Conservation (phyloP, 2,329 filamentous ascomycete species). For the Epichloe amarillans region DNA sequence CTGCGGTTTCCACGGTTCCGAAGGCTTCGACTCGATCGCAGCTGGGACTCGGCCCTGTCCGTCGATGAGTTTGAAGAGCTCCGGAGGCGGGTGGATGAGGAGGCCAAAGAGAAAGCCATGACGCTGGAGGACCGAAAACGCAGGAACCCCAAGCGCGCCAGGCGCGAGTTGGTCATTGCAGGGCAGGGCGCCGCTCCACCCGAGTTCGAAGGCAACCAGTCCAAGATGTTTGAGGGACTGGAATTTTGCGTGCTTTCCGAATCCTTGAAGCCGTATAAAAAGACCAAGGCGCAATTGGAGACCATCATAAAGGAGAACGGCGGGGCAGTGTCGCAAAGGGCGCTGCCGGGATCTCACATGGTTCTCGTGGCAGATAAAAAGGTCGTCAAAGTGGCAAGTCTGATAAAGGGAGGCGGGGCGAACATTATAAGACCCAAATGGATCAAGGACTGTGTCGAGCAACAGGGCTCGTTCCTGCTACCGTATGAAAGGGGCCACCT, state of each 20-base stretch:
- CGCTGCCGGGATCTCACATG: conserved; percentile 46
- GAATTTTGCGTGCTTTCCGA: conserved; percentile 79
- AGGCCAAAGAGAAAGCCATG: conserved; percentile 61
- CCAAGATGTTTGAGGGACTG: conserved; percentile 58
- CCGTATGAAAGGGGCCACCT: conserved; percentile 51
- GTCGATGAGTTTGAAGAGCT: conserved; percentile 65
- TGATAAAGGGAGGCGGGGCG: conserved; percentile 57
- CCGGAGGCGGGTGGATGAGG: conserved; percentile 54
- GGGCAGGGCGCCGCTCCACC: conserved; percentile 31
- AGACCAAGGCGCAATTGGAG: conserved; percentile 67
- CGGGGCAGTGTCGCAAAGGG: conserved; percentile 63
- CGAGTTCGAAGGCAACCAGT: conserved; percentile 41
- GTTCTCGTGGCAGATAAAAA: conserved; percentile 70
- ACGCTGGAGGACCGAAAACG: conserved; percentile 57
- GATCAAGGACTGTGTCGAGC: conserved; percentile 69
- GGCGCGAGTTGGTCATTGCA: conserved; percentile 55
- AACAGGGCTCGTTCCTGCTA: conserved; percentile 45
- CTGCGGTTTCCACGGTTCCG: conserved; percentile 88
- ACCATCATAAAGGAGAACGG: conserved; percentile 71
- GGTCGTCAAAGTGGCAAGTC: conserved; percentile 67
- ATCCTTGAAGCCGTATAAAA: conserved; percentile 54
- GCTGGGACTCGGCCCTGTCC: conserved; percentile 69
- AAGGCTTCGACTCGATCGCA: conserved; percentile 64
- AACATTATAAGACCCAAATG: conserved; percentile 70
- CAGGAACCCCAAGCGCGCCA: conserved; percentile 43